Evolutionary conservation across 2,329 filamentous ascomycete species (phyloP).

Genomic region (Fusarium papillatum): DNA sequence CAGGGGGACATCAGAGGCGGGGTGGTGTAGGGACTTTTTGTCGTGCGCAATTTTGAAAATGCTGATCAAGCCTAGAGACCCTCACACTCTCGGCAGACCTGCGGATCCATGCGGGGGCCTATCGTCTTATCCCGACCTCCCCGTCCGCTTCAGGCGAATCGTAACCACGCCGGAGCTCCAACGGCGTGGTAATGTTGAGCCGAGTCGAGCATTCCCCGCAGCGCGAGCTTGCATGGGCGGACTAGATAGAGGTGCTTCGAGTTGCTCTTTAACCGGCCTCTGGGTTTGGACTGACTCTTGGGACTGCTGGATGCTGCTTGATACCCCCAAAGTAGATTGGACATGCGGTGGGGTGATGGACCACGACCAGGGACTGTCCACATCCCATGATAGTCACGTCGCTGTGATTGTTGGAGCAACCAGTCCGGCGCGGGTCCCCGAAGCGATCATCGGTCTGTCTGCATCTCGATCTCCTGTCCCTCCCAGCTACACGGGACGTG

Average conservation of each 20-base stretch:
- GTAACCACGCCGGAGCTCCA: constrained; percentile 29
- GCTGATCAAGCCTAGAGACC: constrained; percentile 36
- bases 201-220: constrained; percentile 28
- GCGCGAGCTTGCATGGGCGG: constrained; percentile 2
- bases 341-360: constrained; percentile 3
- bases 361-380: background rate
- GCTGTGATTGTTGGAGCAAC: constrained; percentile 7
- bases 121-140: constrained; percentile 23
- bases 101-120: constrained; percentile 38
- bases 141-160: constrained; percentile 29
- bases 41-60: constrained; percentile 29
- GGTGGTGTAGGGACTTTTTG: constrained; percentile 32
- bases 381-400: constrained; percentile 14
- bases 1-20: constrained; percentile 9
- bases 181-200: constrained; percentile 29
- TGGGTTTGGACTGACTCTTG: background rate
- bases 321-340: background rate
- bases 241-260: background rate
- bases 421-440: constrained; percentile 18
- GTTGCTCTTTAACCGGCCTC: background rate
- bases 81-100: constrained; percentile 22
- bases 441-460: constrained; percentile 34
- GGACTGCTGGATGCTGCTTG: background rate
- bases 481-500: constrained; percentile 42
- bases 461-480: constrained; percentile 38